Percentiles rank a stretch among this genome's conserved stretches.
Conservation (phyloP, 495 filamentous ascomycete species). For the Saxispiralis lemnorum region DNA sequence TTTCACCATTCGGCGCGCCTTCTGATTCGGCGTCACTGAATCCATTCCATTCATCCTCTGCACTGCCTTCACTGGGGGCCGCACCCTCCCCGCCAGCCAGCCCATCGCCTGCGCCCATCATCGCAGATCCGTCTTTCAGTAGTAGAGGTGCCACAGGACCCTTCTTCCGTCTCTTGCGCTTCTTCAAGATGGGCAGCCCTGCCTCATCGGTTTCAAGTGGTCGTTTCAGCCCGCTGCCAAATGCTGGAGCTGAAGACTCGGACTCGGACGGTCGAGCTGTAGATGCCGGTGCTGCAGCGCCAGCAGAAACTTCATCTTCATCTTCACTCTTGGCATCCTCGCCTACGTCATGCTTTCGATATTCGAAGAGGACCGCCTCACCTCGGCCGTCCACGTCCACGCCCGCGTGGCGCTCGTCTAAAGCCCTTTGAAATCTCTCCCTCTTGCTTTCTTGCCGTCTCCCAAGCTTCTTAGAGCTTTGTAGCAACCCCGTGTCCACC, state of each 20-base stretch:
- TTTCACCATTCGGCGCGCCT: neutral
- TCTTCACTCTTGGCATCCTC: constrained; percentile 2
- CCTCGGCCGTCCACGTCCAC: constrained; percentile 33
- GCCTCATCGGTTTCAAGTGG: constrained; percentile 61
- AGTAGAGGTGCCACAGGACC: neutral
- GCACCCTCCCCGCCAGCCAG: constrained; percentile 15
- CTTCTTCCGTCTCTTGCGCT: constrained; percentile 25
- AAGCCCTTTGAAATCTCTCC: constrained; percentile 40
- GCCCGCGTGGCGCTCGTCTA: constrained; percentile 41
- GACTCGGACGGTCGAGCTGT: neutral
- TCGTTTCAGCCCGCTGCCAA: constrained; percentile 73
- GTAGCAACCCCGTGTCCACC: constrained; percentile 63
- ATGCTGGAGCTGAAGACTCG: neutral
- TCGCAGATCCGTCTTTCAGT: neutral
- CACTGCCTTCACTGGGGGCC: neutral
- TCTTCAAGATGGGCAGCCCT: constrained; percentile 66
- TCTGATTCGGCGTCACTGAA: constrained; percentile 22
- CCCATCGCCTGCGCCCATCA: neutral
- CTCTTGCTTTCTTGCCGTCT: constrained; percentile 45
- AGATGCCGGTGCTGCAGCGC: constrained; percentile 1
- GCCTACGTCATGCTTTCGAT: constrained; percentile 8
- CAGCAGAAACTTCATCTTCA: constrained; percentile 11
- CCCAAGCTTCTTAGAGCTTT: constrained; percentile 62
- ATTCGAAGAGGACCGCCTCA: constrained; percentile 30
- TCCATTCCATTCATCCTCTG: constrained; percentile 37